Evolutionary conservation across 163 green algal species (phyloP).

Genomic region (Scenedesmus sp.): DNA sequence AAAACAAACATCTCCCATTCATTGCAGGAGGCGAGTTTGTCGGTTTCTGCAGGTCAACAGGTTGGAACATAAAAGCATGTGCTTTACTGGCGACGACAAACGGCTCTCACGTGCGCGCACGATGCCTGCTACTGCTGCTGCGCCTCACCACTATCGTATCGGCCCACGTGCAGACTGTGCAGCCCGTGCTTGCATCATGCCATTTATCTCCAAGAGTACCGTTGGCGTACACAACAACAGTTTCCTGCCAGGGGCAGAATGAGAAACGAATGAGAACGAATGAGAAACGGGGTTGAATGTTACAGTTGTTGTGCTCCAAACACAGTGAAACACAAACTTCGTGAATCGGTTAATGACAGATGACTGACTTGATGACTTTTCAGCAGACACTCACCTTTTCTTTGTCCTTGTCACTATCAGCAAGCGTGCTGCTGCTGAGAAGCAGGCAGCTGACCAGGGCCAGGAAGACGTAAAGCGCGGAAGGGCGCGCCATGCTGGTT

Average conservation of each 20-base stretch:
- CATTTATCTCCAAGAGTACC: conserved; percentile 35
- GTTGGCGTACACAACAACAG: not conserved
- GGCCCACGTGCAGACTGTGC: conserved; percentile 52
- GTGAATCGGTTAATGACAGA: no score
- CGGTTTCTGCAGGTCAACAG: no score
- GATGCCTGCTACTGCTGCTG: no score
- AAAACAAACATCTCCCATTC: no score
- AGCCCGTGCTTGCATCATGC: conserved; percentile 51
- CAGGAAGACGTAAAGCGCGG: not conserved
- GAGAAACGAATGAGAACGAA: not conserved
- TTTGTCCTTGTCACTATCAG: not conserved
- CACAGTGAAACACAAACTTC: no score
- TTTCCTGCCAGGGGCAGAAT: not conserved
- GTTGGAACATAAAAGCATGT: no score
- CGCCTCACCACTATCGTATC: conserved; percentile 32
- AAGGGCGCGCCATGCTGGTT: not conserved
- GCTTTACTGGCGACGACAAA: not conserved
- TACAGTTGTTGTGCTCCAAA: no score
- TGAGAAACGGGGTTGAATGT: no score
- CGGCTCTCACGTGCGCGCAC: not conserved
- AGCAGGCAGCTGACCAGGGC: not conserved
- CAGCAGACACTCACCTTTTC: not conserved
- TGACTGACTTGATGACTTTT: no score
- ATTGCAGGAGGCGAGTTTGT: no score
- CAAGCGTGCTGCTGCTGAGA: not conserved